Conservation (phyloP, 768 basidiomycete species). For the Mycena kentingensis region DNA sequence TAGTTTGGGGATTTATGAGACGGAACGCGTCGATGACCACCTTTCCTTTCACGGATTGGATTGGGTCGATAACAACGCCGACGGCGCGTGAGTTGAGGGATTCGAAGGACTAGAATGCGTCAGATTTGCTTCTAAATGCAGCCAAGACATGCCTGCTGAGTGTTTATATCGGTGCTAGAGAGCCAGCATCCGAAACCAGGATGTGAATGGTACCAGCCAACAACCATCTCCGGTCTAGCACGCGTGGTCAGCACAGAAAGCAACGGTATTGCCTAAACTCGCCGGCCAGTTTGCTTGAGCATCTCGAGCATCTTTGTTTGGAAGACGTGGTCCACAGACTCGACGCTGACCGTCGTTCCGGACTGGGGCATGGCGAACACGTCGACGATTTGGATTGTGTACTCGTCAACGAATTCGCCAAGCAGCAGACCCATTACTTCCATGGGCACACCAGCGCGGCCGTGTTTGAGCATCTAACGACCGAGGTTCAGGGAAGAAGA, state of each 20-base stretch:
- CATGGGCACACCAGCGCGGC: constrained; percentile 97
- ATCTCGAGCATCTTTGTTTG: constrained; percentile 98
- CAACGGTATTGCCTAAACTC: constrained; percentile 33
- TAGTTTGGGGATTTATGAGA: constrained; percentile 87
- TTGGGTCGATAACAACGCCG: constrained; percentile 97
- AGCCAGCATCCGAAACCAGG: constrained; percentile 99
- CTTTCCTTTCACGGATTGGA: constrained; percentile 98
- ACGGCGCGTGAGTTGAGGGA: constrained; percentile 90
- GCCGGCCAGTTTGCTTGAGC: constrained; percentile 99
- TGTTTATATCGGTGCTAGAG: constrained; percentile 98
- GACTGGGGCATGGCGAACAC: constrained; percentile 99
- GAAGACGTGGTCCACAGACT: constrained; percentile 98
- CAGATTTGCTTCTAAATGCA: constrained; percentile 14
- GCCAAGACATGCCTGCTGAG: constrained; percentile 76
- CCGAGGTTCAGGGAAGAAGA: constrained; percentile 3
- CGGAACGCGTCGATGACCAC: constrained; percentile 99
- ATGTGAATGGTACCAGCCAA: constrained; percentile 99
- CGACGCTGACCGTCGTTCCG: constrained; percentile 95
- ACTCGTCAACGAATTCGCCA: constrained; percentile 98
- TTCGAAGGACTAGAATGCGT: constrained; percentile 81
- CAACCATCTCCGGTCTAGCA: constrained; percentile 89
- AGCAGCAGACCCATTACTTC: constrained; percentile 99
- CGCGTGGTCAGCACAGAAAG: constrained; percentile 17
- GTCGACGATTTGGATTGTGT: constrained; percentile 91
- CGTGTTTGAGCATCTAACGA: constrained; percentile 95